Conservation (phyloP, 2,329 filamentous ascomycete genomes). For the Fusarium decemcellulare region DNA sequence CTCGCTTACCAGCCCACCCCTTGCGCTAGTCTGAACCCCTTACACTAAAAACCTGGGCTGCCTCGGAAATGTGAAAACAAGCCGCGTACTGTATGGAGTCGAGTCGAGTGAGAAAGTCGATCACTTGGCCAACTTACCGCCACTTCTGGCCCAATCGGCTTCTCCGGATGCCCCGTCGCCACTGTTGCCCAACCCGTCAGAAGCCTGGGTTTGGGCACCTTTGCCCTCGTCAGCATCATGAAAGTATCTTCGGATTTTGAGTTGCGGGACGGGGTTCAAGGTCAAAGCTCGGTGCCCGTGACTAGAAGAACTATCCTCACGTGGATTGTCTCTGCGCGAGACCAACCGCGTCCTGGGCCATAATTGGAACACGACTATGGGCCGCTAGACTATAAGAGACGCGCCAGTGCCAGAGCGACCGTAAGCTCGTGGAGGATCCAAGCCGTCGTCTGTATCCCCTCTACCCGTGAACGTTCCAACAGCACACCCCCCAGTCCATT, state of each 20-base stretch:
- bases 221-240: constrained; percentile 4
- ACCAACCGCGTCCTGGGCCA: background rate
- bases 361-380: background rate
- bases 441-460: background rate
- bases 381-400: no score
- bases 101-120: background rate
- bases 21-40: background rate
- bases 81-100: constrained; percentile 5
- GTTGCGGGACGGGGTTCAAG: background rate
- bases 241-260: background rate
- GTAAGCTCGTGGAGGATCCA: background rate
- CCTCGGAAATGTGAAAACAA: background rate
- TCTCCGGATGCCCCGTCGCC: background rate
- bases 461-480: background rate
- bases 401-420: no score
- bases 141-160: constrained; percentile 6
- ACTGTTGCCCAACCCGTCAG: background rate
- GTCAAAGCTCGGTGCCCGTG: background rate
- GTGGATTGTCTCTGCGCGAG: background rate
- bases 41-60: background rate
- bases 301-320: background rate
- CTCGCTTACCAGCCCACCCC: constrained; percentile 1
- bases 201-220: constrained; percentile 1
- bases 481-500: background rate
- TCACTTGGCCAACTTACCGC: constrained; percentile 13